Conservation (phyloP, 192 early-diverging fungal species). For the Coemansia sp. region DNA sequence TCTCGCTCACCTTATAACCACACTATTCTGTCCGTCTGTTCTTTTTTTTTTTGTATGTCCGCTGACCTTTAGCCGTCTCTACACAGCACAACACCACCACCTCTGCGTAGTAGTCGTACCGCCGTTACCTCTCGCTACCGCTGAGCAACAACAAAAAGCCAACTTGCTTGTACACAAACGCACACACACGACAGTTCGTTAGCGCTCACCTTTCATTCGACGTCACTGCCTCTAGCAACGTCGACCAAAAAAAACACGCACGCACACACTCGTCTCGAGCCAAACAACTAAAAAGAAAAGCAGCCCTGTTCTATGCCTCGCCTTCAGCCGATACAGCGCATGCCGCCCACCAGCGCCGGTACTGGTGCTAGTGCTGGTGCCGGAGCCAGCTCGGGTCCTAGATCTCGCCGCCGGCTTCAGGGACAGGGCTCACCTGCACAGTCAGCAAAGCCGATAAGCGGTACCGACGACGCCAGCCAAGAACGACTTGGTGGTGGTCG, state of each 20-base stretch:
- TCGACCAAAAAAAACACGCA: background rate
- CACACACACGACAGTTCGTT: background rate
- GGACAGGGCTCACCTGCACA: background rate
- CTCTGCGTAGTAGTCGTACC: background rate
- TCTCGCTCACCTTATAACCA: background rate
- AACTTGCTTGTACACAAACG: background rate
- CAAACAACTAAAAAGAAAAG: background rate
- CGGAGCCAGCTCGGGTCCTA: background rate
- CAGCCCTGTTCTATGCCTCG: slow-evolving; percentile 17
- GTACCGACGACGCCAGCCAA: slow-evolving; percentile 13
- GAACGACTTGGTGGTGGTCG: slow-evolving; percentile 24
- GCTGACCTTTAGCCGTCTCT: background rate
- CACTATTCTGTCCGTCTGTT: slow-evolving; percentile 6
- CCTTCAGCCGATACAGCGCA: slow-evolving; percentile 19
- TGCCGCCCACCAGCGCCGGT: background rate
- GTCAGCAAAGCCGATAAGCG: background rate
- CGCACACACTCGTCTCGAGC: slow-evolving; percentile 8
- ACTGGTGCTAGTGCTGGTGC: background rate
- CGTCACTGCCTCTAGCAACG: slow-evolving; percentile 1
- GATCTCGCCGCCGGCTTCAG: slow-evolving; percentile 20
- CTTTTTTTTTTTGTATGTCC: background rate
- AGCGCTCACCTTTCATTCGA: background rate
- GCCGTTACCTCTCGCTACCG: background rate
- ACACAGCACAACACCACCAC: background rate
- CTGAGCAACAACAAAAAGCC: background rate